A percentile compares a stretch with the other conserved stretches of the same genome.
phyloP scores from a whole-genome alignment of 2,329 filamentous ascomycete species.

The Epicoccum sorghinum region DNA sequence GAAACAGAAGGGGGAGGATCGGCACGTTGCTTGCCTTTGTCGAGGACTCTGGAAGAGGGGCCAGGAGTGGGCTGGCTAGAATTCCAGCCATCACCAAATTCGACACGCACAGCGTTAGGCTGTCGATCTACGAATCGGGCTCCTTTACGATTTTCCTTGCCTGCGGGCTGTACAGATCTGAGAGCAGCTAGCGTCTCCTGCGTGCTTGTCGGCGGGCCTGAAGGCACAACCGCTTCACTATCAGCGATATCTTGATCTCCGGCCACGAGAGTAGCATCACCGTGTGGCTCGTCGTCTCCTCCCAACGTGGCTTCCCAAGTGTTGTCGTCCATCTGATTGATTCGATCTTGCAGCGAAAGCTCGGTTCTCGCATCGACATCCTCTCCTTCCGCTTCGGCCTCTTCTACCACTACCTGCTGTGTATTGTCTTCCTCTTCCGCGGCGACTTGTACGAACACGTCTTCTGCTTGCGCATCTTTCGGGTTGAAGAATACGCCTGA shows the following conservation, averaged over 20 bases:
- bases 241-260: slow-evolving; percentile 17
- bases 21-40: slow-evolving; percentile 37
- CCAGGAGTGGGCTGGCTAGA: slow-evolving; percentile 32
- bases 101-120: slow-evolving; percentile 44
- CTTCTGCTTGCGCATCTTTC: slow-evolving; percentile 12
- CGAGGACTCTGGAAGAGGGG: slow-evolving; percentile 23
- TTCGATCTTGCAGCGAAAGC: background rate
- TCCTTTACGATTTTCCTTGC: slow-evolving; percentile 43
- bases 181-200: slow-evolving; percentile 28
- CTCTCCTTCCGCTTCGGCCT: slow-evolving; percentile 3
- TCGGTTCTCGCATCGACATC: background rate
- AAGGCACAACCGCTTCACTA: slow-evolving; percentile 1
- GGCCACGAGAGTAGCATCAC: slow-evolving; percentile 14
- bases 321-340: slow-evolving; percentile 9
- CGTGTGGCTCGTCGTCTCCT: slow-evolving; percentile 11
- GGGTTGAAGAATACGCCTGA: slow-evolving; percentile 19
- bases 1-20: slow-evolving; percentile 23
- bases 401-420: slow-evolving; percentile 5
- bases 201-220: slow-evolving; percentile 30
- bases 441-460: slow-evolving; percentile 8
- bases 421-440: background rate
- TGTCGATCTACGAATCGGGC: slow-evolving; percentile 47
- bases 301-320: slow-evolving; percentile 5
- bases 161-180: slow-evolving; percentile 24
- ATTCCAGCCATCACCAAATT: slow-evolving; percentile 48